Evolutionary conservation across 495 filamentous ascomycete species (phyloP), one percentile per base, ranked within the genome.

Genomic region (Aspergillus steynii): DNA sequence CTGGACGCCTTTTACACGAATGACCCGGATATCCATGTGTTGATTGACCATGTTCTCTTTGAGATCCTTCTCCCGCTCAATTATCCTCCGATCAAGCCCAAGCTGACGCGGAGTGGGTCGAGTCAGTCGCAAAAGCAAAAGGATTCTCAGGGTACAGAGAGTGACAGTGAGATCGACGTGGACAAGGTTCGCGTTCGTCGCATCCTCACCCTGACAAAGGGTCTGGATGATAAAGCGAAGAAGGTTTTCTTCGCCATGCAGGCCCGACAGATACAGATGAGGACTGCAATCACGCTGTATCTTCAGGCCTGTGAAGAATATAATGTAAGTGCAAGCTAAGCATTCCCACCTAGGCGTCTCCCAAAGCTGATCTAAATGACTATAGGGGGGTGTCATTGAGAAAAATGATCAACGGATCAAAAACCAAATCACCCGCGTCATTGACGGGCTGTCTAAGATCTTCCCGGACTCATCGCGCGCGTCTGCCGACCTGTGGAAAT

Each of bases 241-340:
- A 91, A 86, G 68, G 93, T 94, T 0, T 94, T 97, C 69, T 95
- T 96, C 70, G 88, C 87, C n/a, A 82, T 95, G 66, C 90, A 94
- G 71, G 81, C 80, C 26, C 85, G 92, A 53, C 91, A 93, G 68
- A 81, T 85, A 5, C 80, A 81, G 51, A 87, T 90, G 65, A 84
- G 88, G 28, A 86, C 86, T 45, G 86, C 87, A 25, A 74, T 96
- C 61, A 83, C 87, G 29, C 76, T 85, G 15, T 91, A 91, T 66
- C 75, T 98, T 49, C 84, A 89, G 66, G 79, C 85, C 7, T 97
- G 93, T 68, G 92, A 96, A 64, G 84, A 88, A 12, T 96, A 88
- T 75, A 97, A 90, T 71, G 83, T 85, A 71, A 72, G 81, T 68
- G 42, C 52, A 6, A 14, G 8, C 6, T 47, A 20, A 20, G 29